These are phyloP conservation scores for Leccinum rimulosum DNA, from an alignment of 768 basidiomycete species.

Conservation along the genomic window DNA sequence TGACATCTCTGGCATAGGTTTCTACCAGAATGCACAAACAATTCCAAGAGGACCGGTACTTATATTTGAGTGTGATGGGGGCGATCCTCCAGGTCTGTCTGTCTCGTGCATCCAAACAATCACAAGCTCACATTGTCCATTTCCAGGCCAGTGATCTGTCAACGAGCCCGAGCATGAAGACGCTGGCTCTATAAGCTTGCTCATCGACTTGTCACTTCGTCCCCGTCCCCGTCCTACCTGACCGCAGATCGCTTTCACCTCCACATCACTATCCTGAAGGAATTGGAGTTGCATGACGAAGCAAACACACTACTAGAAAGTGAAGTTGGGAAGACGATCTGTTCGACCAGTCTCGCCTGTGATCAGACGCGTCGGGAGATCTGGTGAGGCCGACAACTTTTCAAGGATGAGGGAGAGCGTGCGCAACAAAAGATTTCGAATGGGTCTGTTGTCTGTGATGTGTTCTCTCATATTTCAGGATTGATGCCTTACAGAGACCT, in stretches of 20 bases:
- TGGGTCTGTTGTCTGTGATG: slow-evolving; percentile 42
- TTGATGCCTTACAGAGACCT: slow-evolving; percentile 18
- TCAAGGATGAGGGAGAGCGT: slow-evolving; percentile 57
- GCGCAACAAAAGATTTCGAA: slow-evolving; percentile 60
- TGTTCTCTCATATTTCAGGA: slow-evolving; percentile 7
- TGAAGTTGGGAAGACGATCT: slow-evolving; percentile 66
- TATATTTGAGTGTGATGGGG: slow-evolving; percentile 82
- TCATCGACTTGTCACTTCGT: slow-evolving; percentile 65
- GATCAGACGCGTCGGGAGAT: slow-evolving; percentile 76
- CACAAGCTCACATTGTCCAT: slow-evolving; percentile 9
- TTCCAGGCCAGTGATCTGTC: slow-evolving; percentile 68
- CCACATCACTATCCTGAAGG: slow-evolving; percentile 67
- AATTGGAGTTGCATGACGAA: slow-evolving; percentile 67
- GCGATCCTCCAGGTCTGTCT: slow-evolving; percentile 69
- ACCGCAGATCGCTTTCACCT: slow-evolving; percentile 77
- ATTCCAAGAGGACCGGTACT: slow-evolving; percentile 76
- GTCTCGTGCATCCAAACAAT: slow-evolving; percentile 1
- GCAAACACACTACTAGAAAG: slow-evolving; percentile 66
- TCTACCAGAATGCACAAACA: slow-evolving; percentile 81
- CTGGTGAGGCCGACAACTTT: slow-evolving; percentile 53
- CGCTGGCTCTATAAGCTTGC: slow-evolving; percentile 73
- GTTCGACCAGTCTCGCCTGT: slow-evolving; percentile 66
- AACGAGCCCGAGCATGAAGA: slow-evolving; percentile 61
- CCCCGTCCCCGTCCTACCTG: slow-evolving; percentile 59
- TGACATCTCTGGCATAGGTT: slow-evolving; percentile 43